These are phyloP conservation scores for Populus ilicifolia DNA, from an alignment of 345 rosid genomes.

Conservation along the genomic window DNA sequence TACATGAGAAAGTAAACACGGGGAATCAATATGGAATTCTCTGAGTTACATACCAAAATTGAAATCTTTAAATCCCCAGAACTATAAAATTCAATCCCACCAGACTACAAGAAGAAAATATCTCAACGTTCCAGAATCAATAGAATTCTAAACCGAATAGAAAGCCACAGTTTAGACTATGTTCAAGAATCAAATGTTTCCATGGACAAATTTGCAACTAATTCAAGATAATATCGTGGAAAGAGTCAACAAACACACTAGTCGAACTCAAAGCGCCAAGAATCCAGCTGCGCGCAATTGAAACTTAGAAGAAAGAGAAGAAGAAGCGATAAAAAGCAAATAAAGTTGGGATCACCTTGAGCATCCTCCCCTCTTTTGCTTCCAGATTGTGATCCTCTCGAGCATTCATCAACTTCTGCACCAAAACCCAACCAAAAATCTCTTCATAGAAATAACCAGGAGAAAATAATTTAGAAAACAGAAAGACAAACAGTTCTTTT, in stretches of 20 bases:
- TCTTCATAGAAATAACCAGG: not conserved
- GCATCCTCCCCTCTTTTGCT: conserved; percentile 28
- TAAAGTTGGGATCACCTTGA: conserved; percentile 23
- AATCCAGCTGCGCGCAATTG: too few relatives aligned
- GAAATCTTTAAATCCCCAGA: not conserved
- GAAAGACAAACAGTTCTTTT: not conserved
- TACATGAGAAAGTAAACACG: not conserved
- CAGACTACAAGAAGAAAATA: not conserved
- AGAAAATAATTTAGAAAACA: not conserved
- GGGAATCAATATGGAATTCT: not conserved
- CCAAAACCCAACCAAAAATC: not conserved
- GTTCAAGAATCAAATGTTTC: not conserved
- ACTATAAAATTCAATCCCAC: not conserved
- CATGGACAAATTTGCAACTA: not conserved
- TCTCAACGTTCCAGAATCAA: conserved; percentile 2
- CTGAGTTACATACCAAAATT: not conserved
- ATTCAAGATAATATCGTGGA: not conserved
- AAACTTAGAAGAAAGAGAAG: not conserved
- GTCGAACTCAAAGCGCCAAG: not conserved
- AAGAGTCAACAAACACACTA: not conserved
- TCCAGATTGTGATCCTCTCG: conserved; percentile 28
- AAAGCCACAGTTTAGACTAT: not conserved
- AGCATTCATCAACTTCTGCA: conserved; percentile 20
- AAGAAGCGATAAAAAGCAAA: too few relatives aligned
- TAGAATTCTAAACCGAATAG: not conserved